phyloP scores from a whole-genome alignment of 495 filamentous ascomycete genomes.

The Coniosporium apollinis region DNA sequence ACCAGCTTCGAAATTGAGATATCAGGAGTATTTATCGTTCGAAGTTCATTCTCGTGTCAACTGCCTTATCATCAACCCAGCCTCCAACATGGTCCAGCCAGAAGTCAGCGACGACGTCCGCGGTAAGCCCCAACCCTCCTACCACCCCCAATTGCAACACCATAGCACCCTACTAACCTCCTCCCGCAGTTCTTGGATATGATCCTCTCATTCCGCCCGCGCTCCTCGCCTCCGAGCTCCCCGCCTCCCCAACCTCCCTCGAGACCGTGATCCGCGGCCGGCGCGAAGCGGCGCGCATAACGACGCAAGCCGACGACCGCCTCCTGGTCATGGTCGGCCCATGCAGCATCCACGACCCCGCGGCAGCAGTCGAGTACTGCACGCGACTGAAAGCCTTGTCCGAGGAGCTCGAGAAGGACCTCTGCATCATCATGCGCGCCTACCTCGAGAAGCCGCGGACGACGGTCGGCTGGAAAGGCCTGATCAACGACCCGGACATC shows the following conservation, averaged over 20 bases:
- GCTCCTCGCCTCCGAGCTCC: constrained; percentile 76
- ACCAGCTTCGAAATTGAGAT: constrained; percentile 4
- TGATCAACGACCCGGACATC: constrained; percentile 98
- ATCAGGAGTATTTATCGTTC: background rate
- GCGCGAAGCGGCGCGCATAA: constrained; percentile 63
- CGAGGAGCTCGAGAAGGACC: constrained; percentile 58
- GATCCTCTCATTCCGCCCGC: constrained; percentile 85
- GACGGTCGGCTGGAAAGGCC: constrained; percentile 97
- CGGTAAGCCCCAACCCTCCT: constrained; percentile 11
- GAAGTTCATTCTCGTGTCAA: background rate
- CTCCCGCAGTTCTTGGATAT: constrained; percentile 65
- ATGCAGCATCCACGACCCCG: constrained; percentile 94
- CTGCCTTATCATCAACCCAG: background rate
- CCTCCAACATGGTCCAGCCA: constrained; percentile 14
- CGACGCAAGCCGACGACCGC: constrained; percentile 65
- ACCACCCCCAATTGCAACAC: background rate
- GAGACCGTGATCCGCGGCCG: constrained; percentile 69
- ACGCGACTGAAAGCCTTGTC: constrained; percentile 55
- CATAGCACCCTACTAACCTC: no score
- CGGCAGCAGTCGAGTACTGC: constrained; percentile 74
- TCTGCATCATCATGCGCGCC: constrained; percentile 90
- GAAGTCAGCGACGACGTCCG: constrained; percentile 24
- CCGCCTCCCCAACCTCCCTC: constrained; percentile 31
- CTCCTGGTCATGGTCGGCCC: constrained; percentile 89
- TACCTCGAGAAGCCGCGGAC: constrained; percentile 98